Evolutionary conservation across 768 basidiomycete species (phyloP).

Genomic region (Trametes cubensis): DNA sequence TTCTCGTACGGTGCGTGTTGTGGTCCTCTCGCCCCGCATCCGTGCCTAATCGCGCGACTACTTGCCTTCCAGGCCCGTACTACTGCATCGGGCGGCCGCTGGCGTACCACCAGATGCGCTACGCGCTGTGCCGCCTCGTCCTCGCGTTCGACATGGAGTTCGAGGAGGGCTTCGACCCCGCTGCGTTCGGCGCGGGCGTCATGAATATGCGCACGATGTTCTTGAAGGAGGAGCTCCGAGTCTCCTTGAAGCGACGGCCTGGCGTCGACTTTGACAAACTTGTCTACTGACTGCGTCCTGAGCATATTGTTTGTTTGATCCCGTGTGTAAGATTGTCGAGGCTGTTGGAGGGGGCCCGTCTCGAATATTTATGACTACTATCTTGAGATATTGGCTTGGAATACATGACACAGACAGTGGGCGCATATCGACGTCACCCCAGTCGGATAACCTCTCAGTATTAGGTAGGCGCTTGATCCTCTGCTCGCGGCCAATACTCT

Average conservation of each 20-base stretch:
- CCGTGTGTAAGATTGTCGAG: no score
- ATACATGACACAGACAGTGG: no score
- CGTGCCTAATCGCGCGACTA: background rate
- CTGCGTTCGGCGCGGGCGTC: slow-evolving; percentile 32
- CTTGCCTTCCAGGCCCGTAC: slow-evolving; percentile 34
- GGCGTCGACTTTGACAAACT: slow-evolving; percentile 5
- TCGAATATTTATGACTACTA: no score
- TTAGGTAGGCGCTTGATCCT: no score
- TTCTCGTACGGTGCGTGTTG: slow-evolving; percentile 28
- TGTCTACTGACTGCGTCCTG: background rate
- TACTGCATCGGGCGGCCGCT: slow-evolving; percentile 37
- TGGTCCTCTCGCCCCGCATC: no score
- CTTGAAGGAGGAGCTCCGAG: slow-evolving; percentile 30
- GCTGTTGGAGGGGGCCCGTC: no score
- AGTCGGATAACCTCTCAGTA: no score
- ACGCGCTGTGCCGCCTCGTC: slow-evolving; percentile 32
- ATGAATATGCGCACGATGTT: slow-evolving; percentile 37
- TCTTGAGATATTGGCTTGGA: no score
- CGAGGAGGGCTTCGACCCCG: slow-evolving; percentile 32
- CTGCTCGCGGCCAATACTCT: no score
- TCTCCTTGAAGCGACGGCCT: background rate
- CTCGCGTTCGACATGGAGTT: slow-evolving; percentile 36
- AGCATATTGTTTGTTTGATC: no score
- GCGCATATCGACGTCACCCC: no score
- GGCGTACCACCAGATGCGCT: slow-evolving; percentile 36